Base-by-base conservation (phyloP, 2,329 filamentous ascomycete species). In the Xylariaceae sp. region DNA sequence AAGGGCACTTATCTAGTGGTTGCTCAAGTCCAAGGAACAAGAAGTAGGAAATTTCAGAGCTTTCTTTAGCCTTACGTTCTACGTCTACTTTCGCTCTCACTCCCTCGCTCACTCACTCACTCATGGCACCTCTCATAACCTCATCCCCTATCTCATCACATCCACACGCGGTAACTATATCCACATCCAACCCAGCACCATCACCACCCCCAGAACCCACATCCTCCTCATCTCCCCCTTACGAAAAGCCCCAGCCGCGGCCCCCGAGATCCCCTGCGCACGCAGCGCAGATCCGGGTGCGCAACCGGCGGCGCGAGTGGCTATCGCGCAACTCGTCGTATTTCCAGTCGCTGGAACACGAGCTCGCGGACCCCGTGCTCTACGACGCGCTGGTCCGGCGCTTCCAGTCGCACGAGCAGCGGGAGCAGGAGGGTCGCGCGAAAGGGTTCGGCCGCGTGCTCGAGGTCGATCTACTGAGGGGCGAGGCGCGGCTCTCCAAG, bases 361-460 rank as follows among this genome's bases (percentile, higher is more conserved):
- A 85, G 63, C 73, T 84, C 30, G 78, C 79, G 81, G 89, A 94
- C 72, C 91, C 91, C 1, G 75, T 93, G 7, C 81, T 95, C 26
- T 96, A 96, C 76, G 89, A 95, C 70, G 82, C 84, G 47, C 79
- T 95, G 20, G 82, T 96, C 55, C 85, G 90, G 46, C 84, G 84
- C 45, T 92, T 92, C 69, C 89, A 92, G 60, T 86, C 86, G 1
- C 75, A 86, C 2, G 77, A 80, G 3, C 91, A 96, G 73, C 84
- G 90, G 47, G 85, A 91, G 67, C 81, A 81, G 6, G 89, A 93
- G 63, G 88, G 86, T 7, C 83, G 83, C 36, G 75, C 77, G 7
- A 91, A 91, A 67, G 91, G 91, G 9, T 94, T 91, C 70, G 88
- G 88, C 1, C 88, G 89, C 20, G 81, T 88, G 10, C 80, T 96